Base-by-base conservation (phyloP, 495 filamentous ascomycete genomes). In the Talaromyces thailandensis region DNA sequence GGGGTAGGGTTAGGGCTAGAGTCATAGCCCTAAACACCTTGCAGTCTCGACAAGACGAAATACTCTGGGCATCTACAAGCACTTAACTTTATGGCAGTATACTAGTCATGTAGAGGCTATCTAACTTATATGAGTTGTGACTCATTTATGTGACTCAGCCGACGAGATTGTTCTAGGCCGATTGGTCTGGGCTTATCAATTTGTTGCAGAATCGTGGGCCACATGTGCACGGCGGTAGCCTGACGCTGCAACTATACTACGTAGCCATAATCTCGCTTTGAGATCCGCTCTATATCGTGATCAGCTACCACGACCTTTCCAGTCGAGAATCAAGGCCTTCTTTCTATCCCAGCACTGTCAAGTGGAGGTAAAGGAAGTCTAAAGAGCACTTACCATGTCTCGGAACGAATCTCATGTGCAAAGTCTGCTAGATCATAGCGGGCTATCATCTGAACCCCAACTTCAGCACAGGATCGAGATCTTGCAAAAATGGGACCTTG, bases 381-480 rank as follows among this genome's bases (percentile, higher is more conserved):
- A 31, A 31, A 31, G 29, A 6, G 29, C 7, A 35, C n/a, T 35
- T 12, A n/a, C 35, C 14, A 40, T 40, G 35, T 40, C 35, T 40
- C 16, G 35, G 35, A 14, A 40, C 9, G 35, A 40, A 16, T 40
- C 35, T 16, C 35, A 4, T 40, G 35, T 40, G 0, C 35, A 40
- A 9, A 40, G 14, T 40, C 35, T 40, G 35, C 35, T 40, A 4
- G 9, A 40, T 9, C 9, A 14, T 0, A 14, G 14, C 31, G 12
- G 9, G 8, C 14, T 40, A 40, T 9, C 35, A 40, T 40, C 35
- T 14, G 9, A 40, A 14, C 35, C 70, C 59, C 78, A 81, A 70
- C 75, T 75, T n/a, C 26, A 56, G 12, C 80, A 82, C 69, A 77
- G 79, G 32, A 66, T 78, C 25, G 51, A 62, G 24, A 69, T 81